These are phyloP conservation scores for Calonectria honghensis DNA, from an alignment of 2,329 filamentous ascomycete genomes.

Conservation along the genomic window DNA sequence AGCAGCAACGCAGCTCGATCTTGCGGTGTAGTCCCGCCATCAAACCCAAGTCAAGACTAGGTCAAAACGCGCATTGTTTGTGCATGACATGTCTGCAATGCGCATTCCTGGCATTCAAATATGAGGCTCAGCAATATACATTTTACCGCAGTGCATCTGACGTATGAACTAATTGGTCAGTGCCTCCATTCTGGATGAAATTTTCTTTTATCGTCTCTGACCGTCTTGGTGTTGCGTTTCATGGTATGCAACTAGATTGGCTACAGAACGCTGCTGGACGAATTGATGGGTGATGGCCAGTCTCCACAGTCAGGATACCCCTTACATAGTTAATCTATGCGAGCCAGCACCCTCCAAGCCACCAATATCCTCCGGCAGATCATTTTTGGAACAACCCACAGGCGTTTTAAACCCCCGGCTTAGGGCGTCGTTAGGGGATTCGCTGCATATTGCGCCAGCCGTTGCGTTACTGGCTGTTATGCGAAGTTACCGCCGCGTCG, in stretches of 20 bases:
- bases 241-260: background rate
- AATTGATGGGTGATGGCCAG: conserved; percentile 16
- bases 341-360: conserved; percentile 26
- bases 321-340: conserved; percentile 34
- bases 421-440: background rate
- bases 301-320: conserved; percentile 31
- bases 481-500: conserved; percentile 5
- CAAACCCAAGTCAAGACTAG: background rate
- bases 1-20: background rate
- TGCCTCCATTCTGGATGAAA: background rate
- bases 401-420: conserved; percentile 14
- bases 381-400: conserved; percentile 14
- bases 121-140: background rate
- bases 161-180: background rate
- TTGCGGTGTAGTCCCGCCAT: conserved; percentile 4
- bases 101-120: background rate
- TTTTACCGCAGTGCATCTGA: no score
- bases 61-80: conserved; percentile 23
- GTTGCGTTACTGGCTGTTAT: background rate
- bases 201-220: background rate
- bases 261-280: background rate
- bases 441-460: conserved; percentile 15
- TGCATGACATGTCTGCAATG: conserved; percentile 1
- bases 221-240: background rate
- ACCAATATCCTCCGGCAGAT: conserved; percentile 24